These are phyloP conservation scores for Mercurialis annua DNA, from an alignment of 345 rosid species.

Conservation along the genomic window DNA sequence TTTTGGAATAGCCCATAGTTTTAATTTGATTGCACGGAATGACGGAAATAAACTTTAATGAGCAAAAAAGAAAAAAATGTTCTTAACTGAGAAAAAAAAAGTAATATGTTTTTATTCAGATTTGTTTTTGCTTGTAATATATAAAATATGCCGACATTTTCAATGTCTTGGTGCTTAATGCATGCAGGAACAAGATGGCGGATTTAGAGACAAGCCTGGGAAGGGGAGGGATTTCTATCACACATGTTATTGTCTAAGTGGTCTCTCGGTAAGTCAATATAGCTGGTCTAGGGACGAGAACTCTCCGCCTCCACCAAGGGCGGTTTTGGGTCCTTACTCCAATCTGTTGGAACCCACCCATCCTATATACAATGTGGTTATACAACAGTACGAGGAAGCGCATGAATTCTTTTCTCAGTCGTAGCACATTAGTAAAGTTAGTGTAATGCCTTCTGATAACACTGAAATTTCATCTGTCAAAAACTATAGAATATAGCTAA, in stretches of 20 bases:
- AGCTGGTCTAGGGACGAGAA: slow-evolving; percentile 51
- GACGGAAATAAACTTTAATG: neutral
- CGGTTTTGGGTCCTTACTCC: slow-evolving; percentile 64
- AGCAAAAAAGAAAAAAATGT: neutral
- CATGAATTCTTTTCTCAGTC: slow-evolving; percentile 47
- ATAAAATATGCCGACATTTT: too few species aligned
- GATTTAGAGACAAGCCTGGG: slow-evolving; percentile 84
- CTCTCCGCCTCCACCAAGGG: slow-evolving; percentile 50
- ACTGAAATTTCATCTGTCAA: neutral
- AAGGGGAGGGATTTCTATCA: slow-evolving; percentile 75
- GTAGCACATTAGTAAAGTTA: neutral
- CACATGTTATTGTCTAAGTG: slow-evolving; percentile 94
- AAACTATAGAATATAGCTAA: neutral
- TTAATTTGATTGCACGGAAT: neutral
- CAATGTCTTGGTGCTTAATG: neutral
- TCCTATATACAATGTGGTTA: slow-evolving; percentile 69
- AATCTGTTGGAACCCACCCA: slow-evolving; percentile 77
- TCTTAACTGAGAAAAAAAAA: neutral
- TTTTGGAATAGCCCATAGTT: too few species aligned
- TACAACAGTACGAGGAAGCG: slow-evolving; percentile 64
- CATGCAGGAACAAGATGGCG: slow-evolving; percentile 63
- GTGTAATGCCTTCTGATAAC: neutral
- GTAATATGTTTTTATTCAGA: neutral
- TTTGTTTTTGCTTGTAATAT: too few species aligned
- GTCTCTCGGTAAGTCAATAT: slow-evolving; percentile 71